Conservation (phyloP, 2,329 filamentous ascomycete genomes). For the Biscogniauxia marginata region DNA sequence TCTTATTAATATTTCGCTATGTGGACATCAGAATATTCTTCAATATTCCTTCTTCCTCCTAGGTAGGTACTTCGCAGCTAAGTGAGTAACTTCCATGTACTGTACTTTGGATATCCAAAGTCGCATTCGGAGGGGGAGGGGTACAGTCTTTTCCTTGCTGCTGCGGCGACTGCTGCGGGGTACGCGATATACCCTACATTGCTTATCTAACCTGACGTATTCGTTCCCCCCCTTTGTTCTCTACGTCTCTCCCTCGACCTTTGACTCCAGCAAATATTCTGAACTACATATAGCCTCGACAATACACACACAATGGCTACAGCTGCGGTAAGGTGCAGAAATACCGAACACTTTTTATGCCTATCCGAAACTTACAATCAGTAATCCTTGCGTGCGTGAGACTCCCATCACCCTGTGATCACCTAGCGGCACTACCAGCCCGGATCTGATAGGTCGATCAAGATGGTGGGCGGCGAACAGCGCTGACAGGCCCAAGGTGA, state of each 20-base stretch:
- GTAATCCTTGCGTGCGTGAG: constrained; percentile 11
- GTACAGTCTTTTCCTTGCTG: not conserved
- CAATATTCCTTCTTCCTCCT: not conserved
- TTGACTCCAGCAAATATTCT: no score
- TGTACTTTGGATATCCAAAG: not conserved
- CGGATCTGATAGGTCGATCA: constrained; percentile 14
- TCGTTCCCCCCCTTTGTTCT: no score
- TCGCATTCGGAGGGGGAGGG: not conserved
- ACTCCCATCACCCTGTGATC: constrained; percentile 21
- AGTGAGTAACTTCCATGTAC: not conserved
- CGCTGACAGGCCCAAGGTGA: not conserved
- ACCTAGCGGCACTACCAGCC: constrained; percentile 6
- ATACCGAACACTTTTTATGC: not conserved
- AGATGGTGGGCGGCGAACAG: not conserved
- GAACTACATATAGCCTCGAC: no score
- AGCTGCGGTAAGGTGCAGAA: not conserved
- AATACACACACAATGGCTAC: not conserved
- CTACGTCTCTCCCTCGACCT: no score
- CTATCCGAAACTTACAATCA: constrained; percentile 11
- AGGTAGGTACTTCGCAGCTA: not conserved
- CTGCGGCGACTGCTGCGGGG: not conserved
- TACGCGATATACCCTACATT: not conserved
- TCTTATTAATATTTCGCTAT: no score
- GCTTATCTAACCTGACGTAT: not conserved
- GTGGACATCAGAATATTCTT: no score